These are phyloP conservation scores for Barnettozyma sucrosica DNA, from an alignment of 805 yeast species.

Conservation along the genomic window DNA sequence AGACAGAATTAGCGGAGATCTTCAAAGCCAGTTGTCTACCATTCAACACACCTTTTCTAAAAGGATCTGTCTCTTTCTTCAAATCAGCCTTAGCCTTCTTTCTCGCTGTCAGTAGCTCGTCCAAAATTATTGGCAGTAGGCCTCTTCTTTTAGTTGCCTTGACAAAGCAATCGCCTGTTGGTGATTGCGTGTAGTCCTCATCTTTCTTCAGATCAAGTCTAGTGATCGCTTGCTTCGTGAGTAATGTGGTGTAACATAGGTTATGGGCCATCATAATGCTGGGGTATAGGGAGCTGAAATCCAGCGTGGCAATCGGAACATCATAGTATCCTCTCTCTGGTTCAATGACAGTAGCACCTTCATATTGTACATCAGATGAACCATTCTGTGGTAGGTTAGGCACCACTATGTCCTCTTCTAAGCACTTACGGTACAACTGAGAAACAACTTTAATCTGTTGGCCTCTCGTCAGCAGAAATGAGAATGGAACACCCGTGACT, in stretches of 20 bases:
- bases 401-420: conserved; percentile 77
- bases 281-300: conserved; percentile 96
- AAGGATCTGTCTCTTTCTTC: conserved; percentile 91
- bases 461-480: conserved; percentile 83
- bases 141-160: conserved; percentile 69
- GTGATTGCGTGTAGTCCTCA: conserved; percentile 79
- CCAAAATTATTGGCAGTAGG: conserved; percentile 83
- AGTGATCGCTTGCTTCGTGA: conserved; percentile 63
- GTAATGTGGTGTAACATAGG: conserved; percentile 86
- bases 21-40: conserved; percentile 97
- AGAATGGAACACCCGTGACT: conserved; percentile 97
- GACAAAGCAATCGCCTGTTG: conserved; percentile 89
- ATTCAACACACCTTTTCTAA: conserved; percentile 85
- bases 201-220: conserved; percentile 57
- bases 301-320: conserved; percentile 95
- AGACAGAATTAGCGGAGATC: conserved; percentile 96
- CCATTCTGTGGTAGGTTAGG: conserved; percentile 84
- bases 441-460: conserved; percentile 97
- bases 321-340: conserved; percentile 94
- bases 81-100: conserved; percentile 87
- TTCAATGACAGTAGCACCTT: conserved; percentile 98
- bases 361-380: conserved; percentile 82
- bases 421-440: conserved; percentile 89
- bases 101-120: conserved; percentile 86
- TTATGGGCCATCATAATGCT: conserved; percentile 99